Evolutionary conservation across 257 asterid genomes (phyloP).

Genomic region (Nicotiana otophora): DNA sequence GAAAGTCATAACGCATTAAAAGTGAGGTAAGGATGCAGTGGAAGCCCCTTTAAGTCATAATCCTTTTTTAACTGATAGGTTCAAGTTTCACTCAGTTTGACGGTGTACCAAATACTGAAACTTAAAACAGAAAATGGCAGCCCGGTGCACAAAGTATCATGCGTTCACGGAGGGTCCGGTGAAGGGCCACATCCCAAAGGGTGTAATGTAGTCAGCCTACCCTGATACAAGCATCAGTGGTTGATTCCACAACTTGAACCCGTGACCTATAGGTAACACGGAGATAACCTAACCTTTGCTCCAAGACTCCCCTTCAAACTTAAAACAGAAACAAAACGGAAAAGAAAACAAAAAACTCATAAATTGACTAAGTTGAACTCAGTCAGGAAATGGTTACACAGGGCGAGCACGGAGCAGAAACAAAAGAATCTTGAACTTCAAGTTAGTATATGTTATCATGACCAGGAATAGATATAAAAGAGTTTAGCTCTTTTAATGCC

Average conservation of each 20-base stretch:
- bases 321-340: not conserved
- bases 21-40: not conserved
- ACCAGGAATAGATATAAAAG: not conserved
- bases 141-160: too few relatives aligned
- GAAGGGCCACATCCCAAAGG: too few relatives aligned
- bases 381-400: not conserved
- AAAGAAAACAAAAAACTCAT: not conserved
- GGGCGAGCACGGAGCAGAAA: not conserved
- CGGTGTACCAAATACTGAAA: not conserved
- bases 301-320: not conserved
- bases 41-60: not conserved
- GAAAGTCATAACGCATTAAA: not conserved
- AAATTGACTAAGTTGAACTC: not conserved
- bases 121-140: not conserved
- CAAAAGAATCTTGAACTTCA: too few relatives aligned
- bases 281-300: too few relatives aligned
- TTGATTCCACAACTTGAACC: too few relatives aligned
- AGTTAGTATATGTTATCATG: too few relatives aligned
- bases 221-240: too few relatives aligned
- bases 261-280: too few relatives aligned
- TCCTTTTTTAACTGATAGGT: not conserved
- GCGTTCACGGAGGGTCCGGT: too few relatives aligned
- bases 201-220: too few relatives aligned
- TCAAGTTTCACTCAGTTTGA: not conserved
- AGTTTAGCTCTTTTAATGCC: not conserved